These are phyloP conservation scores for Cyberlindnera petersonii DNA, from an alignment of 805 yeast species.

Conservation along the genomic window DNA sequence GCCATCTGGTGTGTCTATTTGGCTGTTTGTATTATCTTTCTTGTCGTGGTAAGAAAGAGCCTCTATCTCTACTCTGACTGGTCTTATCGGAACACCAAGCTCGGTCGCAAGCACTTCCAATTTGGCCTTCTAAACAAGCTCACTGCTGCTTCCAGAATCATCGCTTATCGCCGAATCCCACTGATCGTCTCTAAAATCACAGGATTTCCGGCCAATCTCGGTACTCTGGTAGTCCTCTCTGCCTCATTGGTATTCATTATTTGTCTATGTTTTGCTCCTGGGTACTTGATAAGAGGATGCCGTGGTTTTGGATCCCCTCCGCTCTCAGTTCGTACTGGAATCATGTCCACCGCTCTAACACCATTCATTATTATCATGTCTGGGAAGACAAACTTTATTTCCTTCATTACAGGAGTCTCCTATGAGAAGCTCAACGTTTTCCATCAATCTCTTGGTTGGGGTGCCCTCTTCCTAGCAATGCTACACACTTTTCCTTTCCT, in stretches of 20 bases:
- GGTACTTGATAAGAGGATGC: conserved; percentile 49
- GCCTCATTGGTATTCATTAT: conserved; percentile 33
- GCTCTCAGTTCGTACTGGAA: conserved; percentile 48
- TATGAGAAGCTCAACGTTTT: conserved; percentile 51
- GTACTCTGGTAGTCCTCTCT: conserved; percentile 31
- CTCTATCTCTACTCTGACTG: conserved; percentile 17
- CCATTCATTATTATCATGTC: conserved; percentile 49
- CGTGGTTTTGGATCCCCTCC: conserved; percentile 58
- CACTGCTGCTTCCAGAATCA: conserved; percentile 29
- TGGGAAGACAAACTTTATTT: conserved; percentile 50
- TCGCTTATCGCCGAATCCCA: conserved; percentile 34
- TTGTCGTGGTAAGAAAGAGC: conserved; percentile 9
- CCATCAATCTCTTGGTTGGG: conserved; percentile 41
- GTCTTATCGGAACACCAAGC: conserved; percentile 17
- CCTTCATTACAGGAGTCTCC: conserved; percentile 47
- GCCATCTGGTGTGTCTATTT: conserved; percentile 18
- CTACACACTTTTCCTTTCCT: conserved; percentile 51
- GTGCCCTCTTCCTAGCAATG: conserved; percentile 41
- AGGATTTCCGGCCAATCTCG: conserved; percentile 38
- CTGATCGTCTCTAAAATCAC: conserved; percentile 30
- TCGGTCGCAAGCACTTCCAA: conserved; percentile 1
- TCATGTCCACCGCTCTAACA: conserved; percentile 45
- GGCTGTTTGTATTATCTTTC: conserved; percentile 13
- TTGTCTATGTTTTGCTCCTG: conserved; percentile 39
- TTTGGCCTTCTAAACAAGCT: conserved; percentile 16